Conservation (phyloP, 1,284 basidiomycete genomes). For the Tranzscheliella williamsii region DNA sequence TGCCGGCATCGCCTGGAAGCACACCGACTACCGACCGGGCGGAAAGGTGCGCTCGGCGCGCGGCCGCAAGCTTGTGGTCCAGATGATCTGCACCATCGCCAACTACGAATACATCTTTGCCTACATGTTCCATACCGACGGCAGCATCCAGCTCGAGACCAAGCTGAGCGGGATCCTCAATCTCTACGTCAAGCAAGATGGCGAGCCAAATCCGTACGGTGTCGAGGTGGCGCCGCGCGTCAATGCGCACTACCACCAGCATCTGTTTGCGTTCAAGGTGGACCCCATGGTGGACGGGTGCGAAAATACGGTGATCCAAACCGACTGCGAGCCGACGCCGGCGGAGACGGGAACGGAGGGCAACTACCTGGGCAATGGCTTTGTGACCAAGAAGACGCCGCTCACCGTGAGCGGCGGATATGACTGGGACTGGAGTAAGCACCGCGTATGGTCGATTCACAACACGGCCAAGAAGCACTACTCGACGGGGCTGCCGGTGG, state of each 20-base stretch:
- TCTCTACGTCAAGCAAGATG: slow-evolving; percentile 36
- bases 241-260: slow-evolving; percentile 87
- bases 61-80: slow-evolving; percentile 77
- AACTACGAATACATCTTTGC: slow-evolving; percentile 83
- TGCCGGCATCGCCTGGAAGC: slow-evolving; percentile 67
- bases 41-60: slow-evolving; percentile 77
- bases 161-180: slow-evolving; percentile 77
- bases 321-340: slow-evolving; percentile 58
- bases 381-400: slow-evolving; percentile 55
- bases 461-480: slow-evolving; percentile 60
- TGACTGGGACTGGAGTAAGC: background rate
- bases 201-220: slow-evolving; percentile 67
- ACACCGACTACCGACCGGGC: slow-evolving; percentile 73
- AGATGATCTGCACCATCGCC: slow-evolving; percentile 83
- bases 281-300: slow-evolving; percentile 92
- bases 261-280: slow-evolving; percentile 75
- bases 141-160: slow-evolving; percentile 77
- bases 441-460: slow-evolving; percentile 53
- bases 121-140: slow-evolving; percentile 74
- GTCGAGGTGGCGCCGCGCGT: slow-evolving; percentile 81
- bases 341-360: slow-evolving; percentile 56
- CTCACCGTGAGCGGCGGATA: slow-evolving; percentile 58
- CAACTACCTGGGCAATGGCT: slow-evolving; percentile 61
- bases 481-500: slow-evolving; percentile 68
- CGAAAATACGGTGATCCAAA: slow-evolving; percentile 69